phyloP scores from a whole-genome alignment of 2,329 filamentous ascomycete species.

The Ascochyta clinopodiicola region DNA sequence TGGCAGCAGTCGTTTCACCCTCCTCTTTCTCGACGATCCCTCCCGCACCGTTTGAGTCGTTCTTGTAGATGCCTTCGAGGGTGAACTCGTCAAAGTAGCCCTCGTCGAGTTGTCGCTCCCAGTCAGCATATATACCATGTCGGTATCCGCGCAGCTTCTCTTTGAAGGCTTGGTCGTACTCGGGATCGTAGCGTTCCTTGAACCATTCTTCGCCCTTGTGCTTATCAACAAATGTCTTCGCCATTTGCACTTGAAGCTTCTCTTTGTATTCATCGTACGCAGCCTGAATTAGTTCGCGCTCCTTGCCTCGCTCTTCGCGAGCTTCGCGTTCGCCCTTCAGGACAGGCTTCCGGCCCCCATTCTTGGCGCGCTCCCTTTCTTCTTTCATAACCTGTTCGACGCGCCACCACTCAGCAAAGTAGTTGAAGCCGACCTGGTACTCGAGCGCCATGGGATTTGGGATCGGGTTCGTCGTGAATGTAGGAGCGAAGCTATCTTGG shows the following conservation, averaged over 20 bases:
- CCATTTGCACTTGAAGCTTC: constrained; percentile 74
- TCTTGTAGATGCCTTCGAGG: constrained; percentile 91
- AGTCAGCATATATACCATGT: constrained; percentile 78
- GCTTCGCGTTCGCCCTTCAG: constrained; percentile 69
- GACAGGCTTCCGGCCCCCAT: constrained; percentile 71
- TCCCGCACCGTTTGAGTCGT: constrained; percentile 84
- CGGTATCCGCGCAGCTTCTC: constrained; percentile 80
- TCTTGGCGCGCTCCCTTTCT: constrained; percentile 74
- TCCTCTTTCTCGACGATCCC: constrained; percentile 92
- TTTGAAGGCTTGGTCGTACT: constrained; percentile 77
- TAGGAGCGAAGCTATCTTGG: constrained; percentile 63
- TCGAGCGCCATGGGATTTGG: constrained; percentile 74
- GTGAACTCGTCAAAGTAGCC: constrained; percentile 95
- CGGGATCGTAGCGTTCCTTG: constrained; percentile 88
- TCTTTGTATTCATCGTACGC: constrained; percentile 72
- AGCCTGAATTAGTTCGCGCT: constrained; percentile 77
- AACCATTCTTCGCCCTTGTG: constrained; percentile 99
- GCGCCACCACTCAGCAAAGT: constrained; percentile 87
- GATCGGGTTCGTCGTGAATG: constrained; percentile 68
- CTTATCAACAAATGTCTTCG: constrained; percentile 84
- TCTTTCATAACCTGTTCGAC: constrained; percentile 83
- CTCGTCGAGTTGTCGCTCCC: constrained; percentile 84
- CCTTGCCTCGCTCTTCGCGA: constrained; percentile 77
- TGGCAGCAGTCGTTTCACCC: constrained; percentile 87
- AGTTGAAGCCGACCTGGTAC: constrained; percentile 85